These are phyloP conservation scores for Solanum chilense DNA, from an alignment of 257 asterid genomes.

Conservation along the genomic window DNA sequence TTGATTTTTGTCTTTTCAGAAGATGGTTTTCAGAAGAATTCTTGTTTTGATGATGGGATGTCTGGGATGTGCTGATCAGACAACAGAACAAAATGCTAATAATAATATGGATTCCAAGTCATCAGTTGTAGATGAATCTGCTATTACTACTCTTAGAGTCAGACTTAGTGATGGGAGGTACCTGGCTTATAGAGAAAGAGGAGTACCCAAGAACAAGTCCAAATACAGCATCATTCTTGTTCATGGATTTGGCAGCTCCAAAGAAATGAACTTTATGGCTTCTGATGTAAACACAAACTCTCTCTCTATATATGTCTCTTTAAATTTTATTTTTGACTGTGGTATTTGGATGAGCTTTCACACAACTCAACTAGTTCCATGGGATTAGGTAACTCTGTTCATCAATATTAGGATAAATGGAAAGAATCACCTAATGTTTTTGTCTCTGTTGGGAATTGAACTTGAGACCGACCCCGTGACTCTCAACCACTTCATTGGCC, in stretches of 20 bases:
- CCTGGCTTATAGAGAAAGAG: conserved; percentile 74
- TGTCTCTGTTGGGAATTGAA: neutral
- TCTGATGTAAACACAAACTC: conserved; percentile 36
- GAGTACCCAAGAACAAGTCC: conserved; percentile 56
- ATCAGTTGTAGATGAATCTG: conserved; percentile 13
- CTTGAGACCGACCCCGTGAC: neutral
- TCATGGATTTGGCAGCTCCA: conserved; percentile 90
- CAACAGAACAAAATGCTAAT: conserved; percentile 30
- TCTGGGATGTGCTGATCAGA: conserved; percentile 51
- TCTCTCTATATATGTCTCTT: neutral
- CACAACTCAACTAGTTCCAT: fast-evolving
- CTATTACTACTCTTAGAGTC: conserved; percentile 22
- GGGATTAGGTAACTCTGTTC: fast-evolving
- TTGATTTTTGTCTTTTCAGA: neutral
- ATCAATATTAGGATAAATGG: fast-evolving
- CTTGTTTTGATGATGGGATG: conserved; percentile 65
- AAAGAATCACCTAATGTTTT: neutral
- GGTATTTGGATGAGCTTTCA: neutral
- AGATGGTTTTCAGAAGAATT: conserved; percentile 60
- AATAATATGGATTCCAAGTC: conserved; percentile 16
- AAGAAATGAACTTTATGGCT: conserved; percentile 76
- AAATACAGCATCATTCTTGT: conserved; percentile 50
- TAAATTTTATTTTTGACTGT: fast-evolving
- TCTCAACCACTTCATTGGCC: neutral
- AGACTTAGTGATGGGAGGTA: conserved; percentile 75